These are phyloP conservation scores for Paramecium biaurelia DNA, from an alignment of 73 alveolate genomes.

Conservation along the genomic window DNA sequence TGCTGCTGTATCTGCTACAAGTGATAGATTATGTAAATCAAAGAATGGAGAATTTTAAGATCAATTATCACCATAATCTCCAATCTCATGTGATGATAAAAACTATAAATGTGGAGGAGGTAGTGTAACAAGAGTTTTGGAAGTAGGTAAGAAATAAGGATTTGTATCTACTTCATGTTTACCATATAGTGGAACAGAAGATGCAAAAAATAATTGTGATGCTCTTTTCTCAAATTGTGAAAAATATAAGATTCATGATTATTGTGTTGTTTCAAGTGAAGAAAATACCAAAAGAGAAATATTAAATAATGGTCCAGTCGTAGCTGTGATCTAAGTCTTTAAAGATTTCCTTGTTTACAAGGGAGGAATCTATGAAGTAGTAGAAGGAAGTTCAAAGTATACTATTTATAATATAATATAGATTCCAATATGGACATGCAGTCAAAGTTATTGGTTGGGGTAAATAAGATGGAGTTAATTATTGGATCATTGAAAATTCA, in stretches of 20 bases:
- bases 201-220: conserved; percentile 68
- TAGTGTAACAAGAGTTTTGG: conserved; percentile 71
- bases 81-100: conserved; percentile 73
- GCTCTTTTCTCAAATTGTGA: conserved; percentile 71
- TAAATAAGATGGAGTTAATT: conserved; percentile 77
- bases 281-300: conserved; percentile 90
- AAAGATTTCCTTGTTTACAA: conserved; percentile 90
- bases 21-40: conserved; percentile 75
- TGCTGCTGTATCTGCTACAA: conserved; percentile 72
- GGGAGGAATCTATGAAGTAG: conserved; percentile 86
- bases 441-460: conserved; percentile 97
- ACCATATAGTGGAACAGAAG: conserved; percentile 70
- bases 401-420: background rate
- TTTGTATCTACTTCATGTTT: conserved; percentile 72
- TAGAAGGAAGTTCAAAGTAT: conserved; percentile 80
- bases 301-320: conserved; percentile 90
- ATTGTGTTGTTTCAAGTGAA: conserved; percentile 83
- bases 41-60: conserved; percentile 61
- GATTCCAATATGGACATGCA: conserved; percentile 80
- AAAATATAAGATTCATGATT: conserved; percentile 75
- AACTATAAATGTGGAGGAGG: conserved; percentile 83
- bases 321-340: conserved; percentile 80
- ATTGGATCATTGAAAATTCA: conserved; percentile 92
- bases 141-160: conserved; percentile 72
- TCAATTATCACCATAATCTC: conserved; percentile 73